Evolutionary conservation across 345 rosid genomes (phyloP), one percentile per base, ranked within the genome.

Genomic region (Garcia nutans): DNA sequence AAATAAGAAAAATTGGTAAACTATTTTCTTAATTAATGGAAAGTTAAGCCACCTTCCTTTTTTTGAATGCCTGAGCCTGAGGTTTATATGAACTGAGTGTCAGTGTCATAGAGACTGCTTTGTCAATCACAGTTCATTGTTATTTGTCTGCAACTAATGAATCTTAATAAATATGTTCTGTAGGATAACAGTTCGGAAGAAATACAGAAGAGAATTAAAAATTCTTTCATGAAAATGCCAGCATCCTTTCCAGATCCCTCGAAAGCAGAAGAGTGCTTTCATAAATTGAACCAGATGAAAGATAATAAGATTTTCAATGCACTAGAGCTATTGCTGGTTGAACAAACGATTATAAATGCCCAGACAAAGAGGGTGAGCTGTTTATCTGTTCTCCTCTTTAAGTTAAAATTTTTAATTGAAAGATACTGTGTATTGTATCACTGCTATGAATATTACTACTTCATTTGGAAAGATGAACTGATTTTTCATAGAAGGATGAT

Each of bases 211-310:
- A 83, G 73, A 72, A 81, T 83, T 8, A 87, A 81, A 74, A 78
- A 74, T 75, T 83, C 74, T 74, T 85, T 89, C 62, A 64, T 73
- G 76, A 93, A 88, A 84, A 88, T 95, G 92, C 90, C 99, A 77
- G 82, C 90, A 55, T 88, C 79, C 76, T 95, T 93, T 83, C 86
- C 87, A 64, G 94, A 93, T 82, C 90, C 93, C 72, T 83, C 83
- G 52, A 87, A 88, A 84, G 93, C 99, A 65, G 92, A 86, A 82
- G 93, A 83, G 56, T 84, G 82, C 83, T 90, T 93, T 83, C 76
- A 87, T 79, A 88, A 84, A 72, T 76, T 95, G 85, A 88, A 84
- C 73, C 86, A 85, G 80, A 79, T 87, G 88, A 89, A 87, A 74
- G 97, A 93, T 70, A 73, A 82, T 61, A 78, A 82, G 58, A 85